Evolutionary conservation across 2,329 filamentous ascomycete species (phyloP), one percentile per base, ranked within the genome.

Genomic region (Trichoderma polysporum): DNA sequence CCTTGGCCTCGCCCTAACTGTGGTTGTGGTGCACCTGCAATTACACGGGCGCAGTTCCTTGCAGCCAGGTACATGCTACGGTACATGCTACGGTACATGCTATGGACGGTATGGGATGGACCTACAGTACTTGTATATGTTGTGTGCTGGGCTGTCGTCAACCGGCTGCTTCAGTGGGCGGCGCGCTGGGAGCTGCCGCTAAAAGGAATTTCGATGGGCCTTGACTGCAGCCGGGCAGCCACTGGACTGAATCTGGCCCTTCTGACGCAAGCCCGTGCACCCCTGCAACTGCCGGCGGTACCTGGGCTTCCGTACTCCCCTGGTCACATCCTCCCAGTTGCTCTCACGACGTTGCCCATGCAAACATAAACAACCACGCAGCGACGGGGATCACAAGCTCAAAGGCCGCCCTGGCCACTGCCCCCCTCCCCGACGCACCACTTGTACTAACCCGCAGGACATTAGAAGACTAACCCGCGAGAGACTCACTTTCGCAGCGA

Each of bases 301-400:
- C 47, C 41, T 45, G 47, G 19, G 6, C 47, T 17, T 27, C 22
- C 22, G 25, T 8, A 1, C 47, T 27, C 35, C 61, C 61, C 61
- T 45, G 61, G 50, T 54, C 50, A 25, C 2, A 45, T 45, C 61
- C 47, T 54, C 27, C 22, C 39, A 53, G 37, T 63, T 68, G 68
- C 61, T 47, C 60, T 54, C 50, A 33, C 54, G 33, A 33, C 49
- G 41, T 50, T 41, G 61, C 58, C 27, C 31, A 60, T 69, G 54
- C 68, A 64, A 74, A 73, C 75, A 71, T 78, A 76, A 77, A 78
- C 76, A 78, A 74, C 70, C 31, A 31, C 12, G 27, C 57, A 27
- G 45, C 56, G 54, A 54, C 41, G 13, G 62, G 71, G 74, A 74
- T 74, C 73, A 73, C 72, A 69, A 69, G 68, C 73, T 71, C 73